Conservation (phyloP, 345 rosid species). For the Citrus cavaleriei region DNA sequence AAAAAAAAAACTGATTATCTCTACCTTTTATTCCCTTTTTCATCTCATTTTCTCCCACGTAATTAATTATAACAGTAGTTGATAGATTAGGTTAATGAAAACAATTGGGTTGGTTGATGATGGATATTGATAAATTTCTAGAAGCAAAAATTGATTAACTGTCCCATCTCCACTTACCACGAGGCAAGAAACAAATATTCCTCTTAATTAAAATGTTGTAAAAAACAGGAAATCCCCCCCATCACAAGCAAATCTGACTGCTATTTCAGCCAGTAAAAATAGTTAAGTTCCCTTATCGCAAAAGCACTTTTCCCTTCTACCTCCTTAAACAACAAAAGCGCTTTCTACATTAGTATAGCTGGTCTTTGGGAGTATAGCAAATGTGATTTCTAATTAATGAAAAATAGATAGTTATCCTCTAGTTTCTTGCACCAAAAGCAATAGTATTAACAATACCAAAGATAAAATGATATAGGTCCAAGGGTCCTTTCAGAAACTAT, state of each 20-base stretch:
- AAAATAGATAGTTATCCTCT: not conserved
- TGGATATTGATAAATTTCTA: not conserved
- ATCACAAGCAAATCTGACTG: not conserved
- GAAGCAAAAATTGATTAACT: slow-evolving; percentile 8
- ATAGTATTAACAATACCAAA: not conserved
- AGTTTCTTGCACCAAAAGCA: slow-evolving; percentile 1
- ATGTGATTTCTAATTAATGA: not conserved
- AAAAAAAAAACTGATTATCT: not conserved
- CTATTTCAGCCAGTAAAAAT: not conserved
- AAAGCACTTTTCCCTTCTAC: too few species aligned
- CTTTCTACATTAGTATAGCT: too few species aligned
- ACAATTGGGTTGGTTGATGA: slow-evolving; percentile 29
- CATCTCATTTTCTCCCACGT: not conserved
- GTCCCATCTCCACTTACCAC: slow-evolving; percentile 20
- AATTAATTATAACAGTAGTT: slow-evolving; percentile 17
- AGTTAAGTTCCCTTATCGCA: too few species aligned
- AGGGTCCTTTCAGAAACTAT: slow-evolving; percentile 20
- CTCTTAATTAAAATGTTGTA: not conserved
- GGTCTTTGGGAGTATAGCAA: too few species aligned
- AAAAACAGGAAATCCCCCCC: not conserved
- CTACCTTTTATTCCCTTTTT: not conserved
- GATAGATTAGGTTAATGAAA: slow-evolving; percentile 42
- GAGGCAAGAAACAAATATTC: not conserved
- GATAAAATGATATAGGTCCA: slow-evolving; percentile 11
- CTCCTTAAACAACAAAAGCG: too few species aligned